Conservation (phyloP, 441 rosid species). For the Eutrema salsugineum region DNA sequence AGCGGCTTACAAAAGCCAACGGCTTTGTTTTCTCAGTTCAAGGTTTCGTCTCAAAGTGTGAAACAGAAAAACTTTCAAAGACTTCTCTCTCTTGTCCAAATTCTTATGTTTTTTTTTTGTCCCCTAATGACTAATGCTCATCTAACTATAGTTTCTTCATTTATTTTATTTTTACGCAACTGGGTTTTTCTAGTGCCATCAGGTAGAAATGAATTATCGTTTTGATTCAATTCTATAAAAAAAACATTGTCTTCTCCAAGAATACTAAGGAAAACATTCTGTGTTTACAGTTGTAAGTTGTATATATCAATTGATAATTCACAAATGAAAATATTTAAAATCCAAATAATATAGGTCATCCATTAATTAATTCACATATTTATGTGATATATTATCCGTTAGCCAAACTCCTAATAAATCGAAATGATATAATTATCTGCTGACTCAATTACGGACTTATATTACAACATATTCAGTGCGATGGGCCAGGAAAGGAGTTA, state of each 20-base stretch:
- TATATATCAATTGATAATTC: too few relatives aligned
- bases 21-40: slow-evolving; percentile 24
- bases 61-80: slow-evolving; percentile 18
- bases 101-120: slow-evolving; percentile 4
- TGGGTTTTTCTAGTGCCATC: slow-evolving; percentile 3
- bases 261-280: not conserved
- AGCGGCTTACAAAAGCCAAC: slow-evolving; percentile 36
- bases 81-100: slow-evolving; percentile 8
- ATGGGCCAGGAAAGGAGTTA: too few relatives aligned
- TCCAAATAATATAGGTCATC: not conserved
- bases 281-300: too few relatives aligned
- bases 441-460: not conserved
- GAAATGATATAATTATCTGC: not conserved
- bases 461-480: too few relatives aligned
- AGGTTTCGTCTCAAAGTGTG: slow-evolving; percentile 29
- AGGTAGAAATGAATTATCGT: not conserved
- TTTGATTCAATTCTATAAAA: not conserved
- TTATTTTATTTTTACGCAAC: not conserved
- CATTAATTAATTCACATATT: not conserved
- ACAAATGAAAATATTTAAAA: not conserved
- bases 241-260: not conserved
- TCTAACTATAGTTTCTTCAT: slow-evolving; percentile 19
- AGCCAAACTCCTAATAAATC: not conserved
- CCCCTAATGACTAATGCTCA: not conserved
- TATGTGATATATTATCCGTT: not conserved